These are phyloP conservation scores for Fraxinus xanthoxyloides DNA, from an alignment of 305 asterid genomes.

Conservation along the genomic window DNA sequence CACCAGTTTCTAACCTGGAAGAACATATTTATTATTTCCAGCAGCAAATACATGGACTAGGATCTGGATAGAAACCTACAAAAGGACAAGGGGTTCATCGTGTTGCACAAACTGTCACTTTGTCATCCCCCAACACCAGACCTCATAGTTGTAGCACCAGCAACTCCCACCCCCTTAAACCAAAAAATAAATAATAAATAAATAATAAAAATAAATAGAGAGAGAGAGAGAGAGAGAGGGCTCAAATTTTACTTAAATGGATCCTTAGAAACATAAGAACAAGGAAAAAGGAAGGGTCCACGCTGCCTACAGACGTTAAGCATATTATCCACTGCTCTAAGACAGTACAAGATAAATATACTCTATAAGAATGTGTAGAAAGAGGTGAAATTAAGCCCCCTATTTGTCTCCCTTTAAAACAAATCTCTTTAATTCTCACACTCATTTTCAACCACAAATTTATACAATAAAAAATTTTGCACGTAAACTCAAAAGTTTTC, in stretches of 20 bases:
- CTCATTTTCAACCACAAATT: no score
- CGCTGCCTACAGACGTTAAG: not conserved
- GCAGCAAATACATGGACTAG: not conserved
- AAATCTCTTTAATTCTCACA: no score
- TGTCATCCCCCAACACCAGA: not conserved
- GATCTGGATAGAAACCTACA: not conserved
- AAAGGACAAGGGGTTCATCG: not conserved
- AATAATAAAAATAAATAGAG: no score
- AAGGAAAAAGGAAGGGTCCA: not conserved
- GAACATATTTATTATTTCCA: slow-evolving; percentile 1
- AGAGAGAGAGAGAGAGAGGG: no score
- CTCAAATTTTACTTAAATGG: no score
- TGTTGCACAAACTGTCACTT: not conserved
- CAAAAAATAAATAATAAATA: not conserved
- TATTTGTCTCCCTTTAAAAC: no score
- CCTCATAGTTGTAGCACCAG: not conserved
- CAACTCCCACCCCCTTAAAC: not conserved
- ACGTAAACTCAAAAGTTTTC: no score
- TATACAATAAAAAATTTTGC: no score
- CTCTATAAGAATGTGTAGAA: no score
- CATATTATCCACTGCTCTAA: no score
- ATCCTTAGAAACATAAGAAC: not conserved
- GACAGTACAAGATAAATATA: no score
- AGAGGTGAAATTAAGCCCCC: no score
- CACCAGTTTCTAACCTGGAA: slow-evolving; percentile 91